These are phyloP conservation scores for Castanea crenata DNA, from an alignment of 306 rosid species.

Conservation along the genomic window DNA sequence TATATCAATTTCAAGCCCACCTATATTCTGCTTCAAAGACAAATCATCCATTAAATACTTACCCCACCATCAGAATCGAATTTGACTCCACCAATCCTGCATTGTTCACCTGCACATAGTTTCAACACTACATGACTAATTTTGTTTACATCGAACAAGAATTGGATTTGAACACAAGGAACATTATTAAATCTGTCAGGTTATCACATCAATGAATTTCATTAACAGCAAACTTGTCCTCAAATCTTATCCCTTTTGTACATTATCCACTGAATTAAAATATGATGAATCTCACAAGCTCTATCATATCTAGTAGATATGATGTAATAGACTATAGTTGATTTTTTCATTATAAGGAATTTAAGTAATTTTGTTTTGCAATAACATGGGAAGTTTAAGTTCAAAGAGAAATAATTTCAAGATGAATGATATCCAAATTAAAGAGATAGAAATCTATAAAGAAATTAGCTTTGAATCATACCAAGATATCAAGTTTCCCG, in stretches of 20 bases:
- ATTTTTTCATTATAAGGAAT: no score
- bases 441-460: background rate
- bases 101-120: constrained; percentile 40
- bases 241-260: no score
- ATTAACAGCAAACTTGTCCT: no score
- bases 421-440: background rate
- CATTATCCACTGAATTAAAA: no score
- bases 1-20: background rate
- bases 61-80: constrained; percentile 31
- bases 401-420: no score
- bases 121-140: background rate
- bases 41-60: background rate
- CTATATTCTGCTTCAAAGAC: background rate
- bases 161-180: background rate
- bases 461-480: background rate
- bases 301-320: no score
- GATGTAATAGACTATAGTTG: no score
- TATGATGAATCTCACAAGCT: no score
- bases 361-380: no score
- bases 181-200: background rate
- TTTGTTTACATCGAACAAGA: background rate
- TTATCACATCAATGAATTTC: background rate
- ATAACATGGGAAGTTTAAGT: no score
- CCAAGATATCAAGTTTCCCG: constrained; percentile 42
- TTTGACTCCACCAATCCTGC: constrained; percentile 35